A percentile compares a stretch with the other conserved stretches of the same genome.
Conservation (phyloP, 1,284 basidiomycete species). For the Sphaerobolus stellatus region DNA sequence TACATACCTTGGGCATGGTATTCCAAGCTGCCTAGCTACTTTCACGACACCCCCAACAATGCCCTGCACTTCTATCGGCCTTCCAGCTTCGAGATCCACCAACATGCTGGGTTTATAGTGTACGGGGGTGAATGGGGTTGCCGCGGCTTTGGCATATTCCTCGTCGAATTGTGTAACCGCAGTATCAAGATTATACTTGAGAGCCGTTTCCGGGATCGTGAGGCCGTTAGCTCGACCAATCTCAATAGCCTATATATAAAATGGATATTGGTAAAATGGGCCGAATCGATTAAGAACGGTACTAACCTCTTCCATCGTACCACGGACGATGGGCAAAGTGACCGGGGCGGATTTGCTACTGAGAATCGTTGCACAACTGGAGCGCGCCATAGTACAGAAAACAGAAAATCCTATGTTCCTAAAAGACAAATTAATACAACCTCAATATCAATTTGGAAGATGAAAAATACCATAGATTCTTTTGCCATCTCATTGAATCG, state of each 20-base stretch:
- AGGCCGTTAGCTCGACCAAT: conserved; percentile 32
- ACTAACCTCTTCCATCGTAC: conserved; percentile 29
- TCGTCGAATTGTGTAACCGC: conserved; percentile 15
- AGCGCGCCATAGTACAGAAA: conserved; percentile 39
- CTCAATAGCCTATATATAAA: conserved; percentile 26
- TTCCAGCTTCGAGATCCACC: conserved; percentile 20
- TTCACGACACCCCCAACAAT: conserved; percentile 21
- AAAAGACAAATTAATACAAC: background rate
- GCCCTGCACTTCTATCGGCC: conserved; percentile 24
- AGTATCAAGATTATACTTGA: conserved; percentile 16
- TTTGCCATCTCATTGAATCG: conserved; percentile 44
- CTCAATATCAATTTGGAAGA: background rate
- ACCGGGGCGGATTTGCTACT: conserved; percentile 13
- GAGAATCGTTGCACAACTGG: conserved; percentile 34
- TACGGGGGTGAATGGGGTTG: background rate
- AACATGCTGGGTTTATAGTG: conserved; percentile 23
- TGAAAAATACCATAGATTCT: conserved; percentile 41
- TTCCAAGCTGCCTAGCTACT: conserved; percentile 13
- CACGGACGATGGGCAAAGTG: conserved; percentile 33
- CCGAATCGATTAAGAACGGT: background rate
- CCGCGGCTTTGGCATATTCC: conserved; percentile 2
- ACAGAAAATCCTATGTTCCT: conserved; percentile 41
- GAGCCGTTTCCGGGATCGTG: conserved; percentile 17
- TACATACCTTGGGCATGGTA: conserved; percentile 20
- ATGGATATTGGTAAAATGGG: background rate